Percentiles rank a stretch among this genome's conserved stretches.
phyloP scores from a whole-genome alignment of 208 protist species.

The Trypanosoma cruzi region DNA sequence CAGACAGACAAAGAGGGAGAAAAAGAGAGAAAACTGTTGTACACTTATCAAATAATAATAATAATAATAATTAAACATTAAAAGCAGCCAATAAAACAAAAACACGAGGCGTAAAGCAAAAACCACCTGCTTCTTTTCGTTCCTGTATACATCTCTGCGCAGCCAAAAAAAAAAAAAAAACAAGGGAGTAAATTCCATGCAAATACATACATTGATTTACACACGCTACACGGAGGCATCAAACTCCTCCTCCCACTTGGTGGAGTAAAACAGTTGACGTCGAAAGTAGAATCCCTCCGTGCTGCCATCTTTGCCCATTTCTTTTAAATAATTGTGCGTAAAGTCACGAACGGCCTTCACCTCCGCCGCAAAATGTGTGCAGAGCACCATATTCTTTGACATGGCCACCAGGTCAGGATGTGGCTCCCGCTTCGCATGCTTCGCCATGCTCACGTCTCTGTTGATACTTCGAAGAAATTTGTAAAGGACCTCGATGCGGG shows the following conservation, averaged over 20 bases:
- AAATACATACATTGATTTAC: too few species aligned
- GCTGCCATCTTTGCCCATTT: slow-evolving; percentile 23
- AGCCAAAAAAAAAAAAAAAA: slow-evolving; percentile 5
- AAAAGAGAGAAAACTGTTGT: too few species aligned
- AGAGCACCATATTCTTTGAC: slow-evolving; percentile 80
- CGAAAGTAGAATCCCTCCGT: slow-evolving; percentile 76
- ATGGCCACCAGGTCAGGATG: slow-evolving; percentile 54
- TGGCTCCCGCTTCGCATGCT: slow-evolving; percentile 27
- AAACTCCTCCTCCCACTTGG: slow-evolving; percentile 78
- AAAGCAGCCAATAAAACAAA: too few species aligned
- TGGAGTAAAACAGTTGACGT: slow-evolving; percentile 79
- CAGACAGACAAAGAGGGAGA: too few species aligned
- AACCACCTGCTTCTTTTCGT: too few species aligned
- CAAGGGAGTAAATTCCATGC: too few species aligned
- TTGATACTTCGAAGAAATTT: slow-evolving; percentile 59
- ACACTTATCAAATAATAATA: too few species aligned
- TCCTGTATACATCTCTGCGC: not conserved
- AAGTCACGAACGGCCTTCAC: slow-evolving; percentile 68
- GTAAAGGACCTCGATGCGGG: slow-evolving; percentile 45
- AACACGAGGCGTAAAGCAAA: too few species aligned
- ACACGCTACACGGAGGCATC: slow-evolving; percentile 45
- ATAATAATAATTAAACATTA: too few species aligned
- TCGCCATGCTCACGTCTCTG: slow-evolving; percentile 31
- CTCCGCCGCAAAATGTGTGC: slow-evolving; percentile 74
- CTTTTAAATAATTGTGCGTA: slow-evolving; percentile 55